Conservation (phyloP, 148 eudicot genomes). For the Amaranthus cruentus region DNA sequence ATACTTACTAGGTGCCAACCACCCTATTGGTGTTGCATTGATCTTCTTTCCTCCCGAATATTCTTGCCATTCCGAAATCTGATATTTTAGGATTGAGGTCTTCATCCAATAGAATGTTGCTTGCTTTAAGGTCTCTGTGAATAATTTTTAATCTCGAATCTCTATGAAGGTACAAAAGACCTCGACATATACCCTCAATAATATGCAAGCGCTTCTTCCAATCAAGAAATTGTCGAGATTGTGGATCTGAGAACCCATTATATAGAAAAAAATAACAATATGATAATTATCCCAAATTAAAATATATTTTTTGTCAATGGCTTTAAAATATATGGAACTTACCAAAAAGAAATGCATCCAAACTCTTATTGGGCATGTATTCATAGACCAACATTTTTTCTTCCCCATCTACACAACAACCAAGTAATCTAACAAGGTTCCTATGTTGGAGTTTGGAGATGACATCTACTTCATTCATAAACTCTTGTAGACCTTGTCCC, state of each 20-base stretch:
- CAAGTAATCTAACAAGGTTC: slow-evolving; percentile 6
- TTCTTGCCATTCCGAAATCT: slow-evolving; percentile 12
- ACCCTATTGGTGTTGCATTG: slow-evolving; percentile 2
- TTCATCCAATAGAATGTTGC: slow-evolving; percentile 8
- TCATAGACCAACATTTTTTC: slow-evolving; percentile 10
- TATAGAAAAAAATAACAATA: background rate
- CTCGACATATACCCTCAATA: slow-evolving; percentile 3
- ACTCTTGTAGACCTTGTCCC: slow-evolving; percentile 8
- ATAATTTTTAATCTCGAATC: slow-evolving; percentile 5
- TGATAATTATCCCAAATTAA: background rate
- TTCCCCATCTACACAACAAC: background rate
- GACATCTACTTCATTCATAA: slow-evolving; percentile 7
- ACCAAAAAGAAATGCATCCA: slow-evolving; percentile 12
- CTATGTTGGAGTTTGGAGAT: slow-evolving; percentile 12
- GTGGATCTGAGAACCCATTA: slow-evolving; percentile 1
- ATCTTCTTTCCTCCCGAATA: slow-evolving; percentile 7
- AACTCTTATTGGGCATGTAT: slow-evolving; percentile 5
- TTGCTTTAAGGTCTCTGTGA: slow-evolving; percentile 8
- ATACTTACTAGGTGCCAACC: slow-evolving; percentile 13
- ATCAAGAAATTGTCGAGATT: background rate
- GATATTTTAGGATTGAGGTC: slow-evolving; percentile 13
- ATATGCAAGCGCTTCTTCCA: slow-evolving; percentile 11
- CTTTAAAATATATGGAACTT: background rate
- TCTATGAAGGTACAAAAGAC: background rate
- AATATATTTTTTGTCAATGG: background rate